Evolutionary conservation across 257 asterid genomes (phyloP).

Genomic region (Fraxinus quadrangulata): DNA sequence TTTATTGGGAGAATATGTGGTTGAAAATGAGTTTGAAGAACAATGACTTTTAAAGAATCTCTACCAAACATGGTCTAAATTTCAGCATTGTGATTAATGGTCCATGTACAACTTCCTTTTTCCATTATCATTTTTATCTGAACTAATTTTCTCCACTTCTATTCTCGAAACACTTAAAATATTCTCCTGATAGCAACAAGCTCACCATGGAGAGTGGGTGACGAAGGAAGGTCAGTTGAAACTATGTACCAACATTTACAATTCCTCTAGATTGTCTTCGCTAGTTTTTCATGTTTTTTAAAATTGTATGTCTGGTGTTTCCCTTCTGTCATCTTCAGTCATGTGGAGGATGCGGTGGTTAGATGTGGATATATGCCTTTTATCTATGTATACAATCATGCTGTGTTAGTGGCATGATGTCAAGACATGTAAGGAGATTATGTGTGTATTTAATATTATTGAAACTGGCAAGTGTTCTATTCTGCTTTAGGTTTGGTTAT

Average conservation of each 20-base stretch:
- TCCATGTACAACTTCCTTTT: constrained; percentile 33
- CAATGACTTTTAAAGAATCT: too few species aligned
- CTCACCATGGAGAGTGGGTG: constrained; percentile 39
- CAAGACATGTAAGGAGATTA: background rate
- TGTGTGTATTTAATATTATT: too few species aligned
- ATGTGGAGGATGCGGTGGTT: constrained; percentile 13
- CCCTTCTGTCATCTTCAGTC: background rate
- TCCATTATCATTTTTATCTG: constrained; percentile 29
- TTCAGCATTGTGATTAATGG: constrained; percentile 23
- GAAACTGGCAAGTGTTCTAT: too few species aligned
- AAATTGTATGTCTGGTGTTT: constrained; percentile 17
- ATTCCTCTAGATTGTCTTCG: constrained; percentile 13
- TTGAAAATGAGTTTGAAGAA: too few species aligned
- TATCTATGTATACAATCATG: too few species aligned
- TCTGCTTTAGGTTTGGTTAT: too few species aligned
- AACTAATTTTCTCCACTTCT: constrained; percentile 24
- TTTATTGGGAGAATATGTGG: too few species aligned
- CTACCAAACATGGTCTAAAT: constrained; percentile 3
- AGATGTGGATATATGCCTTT: background rate
- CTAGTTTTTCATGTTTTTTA: constrained; percentile 13
- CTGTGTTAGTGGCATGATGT: background rate
- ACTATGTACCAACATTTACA: constrained; percentile 38
- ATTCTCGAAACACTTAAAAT: constrained; percentile 33
- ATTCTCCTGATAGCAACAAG: constrained; percentile 33
- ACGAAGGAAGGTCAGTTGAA: constrained; percentile 33